Conservation (phyloP, 352 stramenopile species). For the Phytophthora meadii region DNA sequence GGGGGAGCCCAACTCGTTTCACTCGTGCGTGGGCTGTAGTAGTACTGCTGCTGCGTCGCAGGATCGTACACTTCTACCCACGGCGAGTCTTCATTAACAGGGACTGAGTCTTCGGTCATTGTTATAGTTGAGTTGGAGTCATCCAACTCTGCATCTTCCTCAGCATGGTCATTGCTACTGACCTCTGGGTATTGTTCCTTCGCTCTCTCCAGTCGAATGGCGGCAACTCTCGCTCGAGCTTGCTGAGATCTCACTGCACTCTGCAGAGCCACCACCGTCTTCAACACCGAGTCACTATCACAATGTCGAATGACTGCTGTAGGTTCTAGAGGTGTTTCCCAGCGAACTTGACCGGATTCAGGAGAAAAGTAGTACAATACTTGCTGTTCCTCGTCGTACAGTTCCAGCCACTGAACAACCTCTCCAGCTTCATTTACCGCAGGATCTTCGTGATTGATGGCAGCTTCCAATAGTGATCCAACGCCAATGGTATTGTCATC, state of each 20-base stretch:
- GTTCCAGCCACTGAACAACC: slow-evolving; percentile 52
- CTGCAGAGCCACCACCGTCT: slow-evolving; percentile 53
- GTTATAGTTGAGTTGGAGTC: not conserved
- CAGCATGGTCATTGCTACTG: not conserved
- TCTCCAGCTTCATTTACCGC: not conserved
- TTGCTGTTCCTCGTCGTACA: slow-evolving; percentile 58
- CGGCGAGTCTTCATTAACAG: slow-evolving; percentile 1
- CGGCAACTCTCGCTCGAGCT: slow-evolving; percentile 47
- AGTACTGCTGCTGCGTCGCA: slow-evolving; percentile 62
- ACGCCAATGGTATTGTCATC: slow-evolving; percentile 14
- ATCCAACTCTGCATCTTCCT: not conserved
- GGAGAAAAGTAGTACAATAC: slow-evolving; percentile 57
- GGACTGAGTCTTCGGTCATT: not conserved
- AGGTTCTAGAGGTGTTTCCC: slow-evolving; percentile 36
- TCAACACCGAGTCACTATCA: slow-evolving; percentile 51
- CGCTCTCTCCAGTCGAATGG: slow-evolving; percentile 32
- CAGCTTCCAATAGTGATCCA: slow-evolving; percentile 32
- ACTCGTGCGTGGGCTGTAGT: slow-evolving; percentile 54
- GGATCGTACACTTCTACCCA: slow-evolving; percentile 79
- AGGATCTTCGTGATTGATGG: not conserved
- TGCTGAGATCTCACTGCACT: slow-evolving; percentile 58
- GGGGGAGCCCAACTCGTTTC: slow-evolving; percentile 61
- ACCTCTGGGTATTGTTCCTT: slow-evolving; percentile 9
- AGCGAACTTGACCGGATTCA: slow-evolving; percentile 52
- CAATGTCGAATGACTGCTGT: slow-evolving; percentile 38